Evolutionary conservation across 1,284 basidiomycete species (phyloP), one percentile per base, ranked within the genome.

Genomic region (Fomitopsis palustris): DNA sequence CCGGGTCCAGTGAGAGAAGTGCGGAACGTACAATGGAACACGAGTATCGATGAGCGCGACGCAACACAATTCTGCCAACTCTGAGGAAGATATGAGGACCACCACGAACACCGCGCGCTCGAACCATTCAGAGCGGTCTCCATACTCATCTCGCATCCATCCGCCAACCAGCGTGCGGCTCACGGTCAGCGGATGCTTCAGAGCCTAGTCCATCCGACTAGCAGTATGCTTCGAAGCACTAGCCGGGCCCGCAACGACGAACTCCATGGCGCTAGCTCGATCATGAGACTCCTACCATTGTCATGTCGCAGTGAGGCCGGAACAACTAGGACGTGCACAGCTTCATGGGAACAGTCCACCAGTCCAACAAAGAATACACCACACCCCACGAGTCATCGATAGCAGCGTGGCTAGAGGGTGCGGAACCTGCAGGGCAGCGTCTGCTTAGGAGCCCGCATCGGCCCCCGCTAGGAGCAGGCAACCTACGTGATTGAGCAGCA

Each of bases 371-470:
- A 33, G 38, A 35, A 17, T 29, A 8, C 41, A 16, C 29, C 35
- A 37, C 16, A 37, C 35, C 3, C 35, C 42, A 45, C 54, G 41
- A 45, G 43, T 31, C 41, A 55, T 55, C 54, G 54, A 55, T 55
- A 55, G 23, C 35, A 16, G 17, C n/a, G 29, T 2, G 42, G 27
- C 27, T 47, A 54, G 53, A 27, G 41, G 27, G 9, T 4, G 19
- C 35, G 35, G 51, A 53, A 33, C 27, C 23, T 43, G 38, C 21
- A 41, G 39, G 25, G 14, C n/a, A 29, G 38, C 37, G 7, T 6
- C 12, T 14, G 2, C 35, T 25, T 16, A 29, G 53, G 39, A 27
- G 21, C 9, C 19, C 53, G 23, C 4, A 29, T 21, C 41, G 54
- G 41, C 39, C 39, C 41, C 41, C 54, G n/a, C 37, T 17, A 25